A percentile compares a stretch with the other conserved stretches of the same genome.
phyloP scores from a whole-genome alignment of 2,329 filamentous ascomycete genomes.

The Trichoderma asperellum region DNA sequence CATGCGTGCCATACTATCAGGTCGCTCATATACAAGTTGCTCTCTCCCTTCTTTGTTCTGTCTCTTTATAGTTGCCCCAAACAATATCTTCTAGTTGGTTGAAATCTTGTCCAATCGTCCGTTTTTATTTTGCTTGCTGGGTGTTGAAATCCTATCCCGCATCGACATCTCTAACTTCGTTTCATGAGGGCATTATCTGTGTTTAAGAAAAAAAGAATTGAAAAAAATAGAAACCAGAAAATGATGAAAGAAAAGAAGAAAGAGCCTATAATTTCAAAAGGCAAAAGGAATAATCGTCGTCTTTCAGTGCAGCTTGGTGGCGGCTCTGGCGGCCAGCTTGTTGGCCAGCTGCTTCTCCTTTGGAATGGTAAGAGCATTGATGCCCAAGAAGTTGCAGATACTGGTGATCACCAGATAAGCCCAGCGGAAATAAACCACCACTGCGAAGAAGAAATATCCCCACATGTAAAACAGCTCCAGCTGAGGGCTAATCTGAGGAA shows the following conservation, averaged over 20 bases:
- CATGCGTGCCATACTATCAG: constrained; percentile 6
- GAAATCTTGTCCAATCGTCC: constrained; percentile 11
- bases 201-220: constrained; percentile 3
- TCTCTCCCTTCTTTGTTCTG: neutral
- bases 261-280: neutral
- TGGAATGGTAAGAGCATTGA: constrained; percentile 90
- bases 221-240: constrained; percentile 8
- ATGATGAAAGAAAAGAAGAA: neutral
- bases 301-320: constrained; percentile 43
- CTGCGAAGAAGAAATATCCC: constrained; percentile 80
- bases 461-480: constrained; percentile 81
- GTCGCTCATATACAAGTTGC: constrained; percentile 21
- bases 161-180: constrained; percentile 12
- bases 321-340: constrained; percentile 45
- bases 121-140: neutral
- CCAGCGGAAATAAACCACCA: constrained; percentile 90
- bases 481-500: constrained; percentile 65
- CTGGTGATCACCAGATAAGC: constrained; percentile 86
- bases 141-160: constrained; percentile 15
- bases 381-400: constrained; percentile 90
- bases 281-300: neutral
- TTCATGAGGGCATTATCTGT: constrained; percentile 23
- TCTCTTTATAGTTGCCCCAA: constrained; percentile 14
- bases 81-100: constrained; percentile 17
- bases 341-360: constrained; percentile 62